Conservation (phyloP, 768 basidiomycete species). For the Mrakia gelida region DNA sequence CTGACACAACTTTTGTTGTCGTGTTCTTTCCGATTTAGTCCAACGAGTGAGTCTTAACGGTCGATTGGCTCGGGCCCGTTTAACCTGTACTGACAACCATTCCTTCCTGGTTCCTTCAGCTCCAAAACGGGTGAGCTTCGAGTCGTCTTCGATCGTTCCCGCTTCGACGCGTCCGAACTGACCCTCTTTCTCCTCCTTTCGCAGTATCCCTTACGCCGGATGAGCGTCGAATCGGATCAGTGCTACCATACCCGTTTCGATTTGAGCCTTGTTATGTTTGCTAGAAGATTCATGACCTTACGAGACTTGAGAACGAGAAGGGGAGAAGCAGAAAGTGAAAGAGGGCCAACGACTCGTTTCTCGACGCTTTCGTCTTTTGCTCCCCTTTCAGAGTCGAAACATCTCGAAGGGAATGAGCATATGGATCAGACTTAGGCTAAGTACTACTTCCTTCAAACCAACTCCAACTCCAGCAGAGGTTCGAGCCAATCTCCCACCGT, state of each 20-base stretch:
- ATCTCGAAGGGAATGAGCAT: too few species aligned
- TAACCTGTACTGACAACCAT: background rate
- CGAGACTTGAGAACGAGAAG: background rate
- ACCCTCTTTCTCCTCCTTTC: background rate
- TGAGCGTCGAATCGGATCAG: background rate
- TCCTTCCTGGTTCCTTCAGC: background rate
- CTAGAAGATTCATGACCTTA: too few species aligned
- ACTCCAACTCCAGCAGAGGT: too few species aligned
- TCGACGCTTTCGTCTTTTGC: background rate
- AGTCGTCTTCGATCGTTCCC: background rate
- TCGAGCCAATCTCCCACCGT: too few species aligned
- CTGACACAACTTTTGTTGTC: background rate
- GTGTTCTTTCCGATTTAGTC: background rate
- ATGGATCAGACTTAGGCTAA: too few species aligned
- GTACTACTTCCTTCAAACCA: too few species aligned
- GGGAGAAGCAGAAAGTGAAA: background rate
- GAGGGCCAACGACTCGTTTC: background rate
- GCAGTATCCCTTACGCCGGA: conserved; percentile 26
- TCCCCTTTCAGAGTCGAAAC: background rate
- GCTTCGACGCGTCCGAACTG: background rate
- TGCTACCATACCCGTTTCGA: too few species aligned
- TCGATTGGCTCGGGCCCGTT: too few species aligned
- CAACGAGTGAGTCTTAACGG: conserved; percentile 13
- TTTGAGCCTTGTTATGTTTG: too few species aligned
- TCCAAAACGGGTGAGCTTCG: conserved; percentile 23